These are phyloP conservation scores for Fusarium avenaceum DNA, from an alignment of 2,329 filamentous ascomycete genomes.

Conservation along the genomic window DNA sequence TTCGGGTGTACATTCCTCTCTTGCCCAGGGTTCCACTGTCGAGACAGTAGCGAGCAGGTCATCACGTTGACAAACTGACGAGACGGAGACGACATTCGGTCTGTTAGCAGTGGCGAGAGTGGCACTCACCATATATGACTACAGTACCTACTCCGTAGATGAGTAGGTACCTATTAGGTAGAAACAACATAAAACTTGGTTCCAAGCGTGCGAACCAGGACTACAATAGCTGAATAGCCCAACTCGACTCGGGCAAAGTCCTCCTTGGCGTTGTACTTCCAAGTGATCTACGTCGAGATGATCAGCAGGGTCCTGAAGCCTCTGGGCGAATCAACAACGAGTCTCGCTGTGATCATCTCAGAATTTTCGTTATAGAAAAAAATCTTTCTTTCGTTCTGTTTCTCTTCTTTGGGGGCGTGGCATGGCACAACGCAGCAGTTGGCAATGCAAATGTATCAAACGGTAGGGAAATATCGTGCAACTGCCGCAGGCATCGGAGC, in stretches of 20 bases:
- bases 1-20: constrained; percentile 37
- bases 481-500: constrained; percentile 22
- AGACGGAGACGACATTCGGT: not conserved
- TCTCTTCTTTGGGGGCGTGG: constrained; percentile 8
- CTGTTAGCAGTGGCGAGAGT: constrained; percentile 32
- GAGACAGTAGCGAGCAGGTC: constrained; percentile 9
- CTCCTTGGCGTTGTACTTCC: constrained; percentile 18
- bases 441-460: constrained; percentile 17
- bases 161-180: too few relatives aligned
- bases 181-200: constrained; percentile 38
- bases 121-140: constrained; percentile 21
- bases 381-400: not conserved
- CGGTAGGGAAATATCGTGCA: constrained; percentile 15
- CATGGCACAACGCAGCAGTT: constrained; percentile 12
- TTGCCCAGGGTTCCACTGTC: constrained; percentile 28
- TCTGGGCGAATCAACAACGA: constrained; percentile 33
- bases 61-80: constrained; percentile 26
- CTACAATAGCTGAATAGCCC: not conserved
- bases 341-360: constrained; percentile 5
- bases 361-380: too few relatives aligned
- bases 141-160: not conserved
- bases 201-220: constrained; percentile 12
- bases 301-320: constrained; percentile 43
- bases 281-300: constrained; percentile 40
- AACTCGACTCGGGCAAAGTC: constrained; percentile 24